Conservation (phyloP, 352 stramenopile genomes). For the Discostella stelligera region DNA sequence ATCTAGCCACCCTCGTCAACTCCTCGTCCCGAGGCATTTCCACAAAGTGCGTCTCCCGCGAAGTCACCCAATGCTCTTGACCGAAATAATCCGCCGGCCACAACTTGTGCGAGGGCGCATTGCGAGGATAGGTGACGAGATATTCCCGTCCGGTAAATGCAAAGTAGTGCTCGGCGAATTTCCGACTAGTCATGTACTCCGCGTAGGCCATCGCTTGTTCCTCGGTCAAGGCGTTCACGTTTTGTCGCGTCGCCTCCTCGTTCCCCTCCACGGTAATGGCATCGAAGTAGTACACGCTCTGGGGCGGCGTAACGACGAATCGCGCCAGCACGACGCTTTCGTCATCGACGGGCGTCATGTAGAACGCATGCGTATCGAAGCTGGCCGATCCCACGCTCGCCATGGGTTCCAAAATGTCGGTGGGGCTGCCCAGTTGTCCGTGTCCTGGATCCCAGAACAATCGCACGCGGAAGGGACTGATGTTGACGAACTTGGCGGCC, state of each 20-base stretch:
- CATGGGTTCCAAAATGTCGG: constrained; percentile 58
- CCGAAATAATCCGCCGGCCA: constrained; percentile 71
- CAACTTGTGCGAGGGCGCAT: constrained; percentile 52
- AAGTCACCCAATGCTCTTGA: constrained; percentile 62
- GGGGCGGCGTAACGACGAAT: constrained; percentile 34
- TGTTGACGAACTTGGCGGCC: constrained; percentile 76
- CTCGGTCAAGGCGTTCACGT: constrained; percentile 31
- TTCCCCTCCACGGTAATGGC: constrained; percentile 56
- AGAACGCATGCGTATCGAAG: constrained; percentile 65
- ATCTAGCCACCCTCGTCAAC: constrained; percentile 18
- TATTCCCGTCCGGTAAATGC: constrained; percentile 69
- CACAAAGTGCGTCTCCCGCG: constrained; percentile 67
- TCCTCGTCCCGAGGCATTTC: constrained; percentile 40
- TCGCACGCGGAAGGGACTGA: constrained; percentile 37
- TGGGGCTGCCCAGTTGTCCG: constrained; percentile 31
- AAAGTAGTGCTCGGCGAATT: constrained; percentile 63
- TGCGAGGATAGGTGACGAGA: constrained; percentile 59
- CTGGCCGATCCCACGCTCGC: constrained; percentile 53
- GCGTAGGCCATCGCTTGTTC: constrained; percentile 55
- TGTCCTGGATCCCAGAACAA: constrained; percentile 61
- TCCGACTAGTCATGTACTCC: constrained; percentile 54
- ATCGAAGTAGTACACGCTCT: constrained; percentile 66
- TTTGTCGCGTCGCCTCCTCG: constrained; percentile 54
- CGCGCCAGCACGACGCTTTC: constrained; percentile 27
- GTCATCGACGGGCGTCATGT: constrained; percentile 33